Evolutionary conservation across 768 basidiomycete genomes (phyloP).

Genomic region (Filobasidium wieringae): DNA sequence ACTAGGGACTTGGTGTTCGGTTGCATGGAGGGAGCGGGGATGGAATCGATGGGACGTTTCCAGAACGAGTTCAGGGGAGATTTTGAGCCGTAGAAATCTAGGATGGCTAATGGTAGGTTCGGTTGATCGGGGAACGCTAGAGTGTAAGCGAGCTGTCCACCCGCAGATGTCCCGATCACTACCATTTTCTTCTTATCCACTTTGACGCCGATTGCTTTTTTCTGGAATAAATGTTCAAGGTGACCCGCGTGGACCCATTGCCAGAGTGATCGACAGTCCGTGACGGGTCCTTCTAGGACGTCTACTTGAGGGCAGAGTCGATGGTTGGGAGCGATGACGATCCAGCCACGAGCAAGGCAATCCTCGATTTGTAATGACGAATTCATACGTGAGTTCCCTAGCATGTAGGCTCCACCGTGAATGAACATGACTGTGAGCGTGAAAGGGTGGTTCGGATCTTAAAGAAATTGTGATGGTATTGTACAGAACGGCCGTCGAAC

Average conservation of each 20-base stretch:
- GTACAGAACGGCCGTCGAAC: neutral
- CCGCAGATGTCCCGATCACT: neutral
- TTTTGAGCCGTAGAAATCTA: neutral
- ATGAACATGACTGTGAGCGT: neutral
- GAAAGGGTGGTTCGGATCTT: neutral
- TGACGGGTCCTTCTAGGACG: neutral
- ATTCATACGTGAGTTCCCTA: neutral
- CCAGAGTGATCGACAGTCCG: neutral
- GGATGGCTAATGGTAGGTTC: neutral
- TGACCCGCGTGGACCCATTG: neutral
- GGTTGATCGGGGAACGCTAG: neutral
- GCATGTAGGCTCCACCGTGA: neutral
- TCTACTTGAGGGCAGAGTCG: neutral
- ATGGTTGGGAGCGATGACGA: neutral
- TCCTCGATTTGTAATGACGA: neutral
- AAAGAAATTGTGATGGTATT: neutral
- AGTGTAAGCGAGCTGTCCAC: neutral
- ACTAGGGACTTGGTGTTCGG: neutral
- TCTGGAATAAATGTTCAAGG: neutral
- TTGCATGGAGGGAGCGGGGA: neutral
- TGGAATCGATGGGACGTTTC: neutral
- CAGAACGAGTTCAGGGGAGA: neutral
- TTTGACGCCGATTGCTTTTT: neutral
- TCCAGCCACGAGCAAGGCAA: neutral
- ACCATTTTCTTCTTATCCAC: neutral